Percentiles rank a stretch among this genome's conserved stretches.
Conservation (phyloP, 2,329 filamentous ascomycete genomes). For the Aspergillus viridinutans region DNA sequence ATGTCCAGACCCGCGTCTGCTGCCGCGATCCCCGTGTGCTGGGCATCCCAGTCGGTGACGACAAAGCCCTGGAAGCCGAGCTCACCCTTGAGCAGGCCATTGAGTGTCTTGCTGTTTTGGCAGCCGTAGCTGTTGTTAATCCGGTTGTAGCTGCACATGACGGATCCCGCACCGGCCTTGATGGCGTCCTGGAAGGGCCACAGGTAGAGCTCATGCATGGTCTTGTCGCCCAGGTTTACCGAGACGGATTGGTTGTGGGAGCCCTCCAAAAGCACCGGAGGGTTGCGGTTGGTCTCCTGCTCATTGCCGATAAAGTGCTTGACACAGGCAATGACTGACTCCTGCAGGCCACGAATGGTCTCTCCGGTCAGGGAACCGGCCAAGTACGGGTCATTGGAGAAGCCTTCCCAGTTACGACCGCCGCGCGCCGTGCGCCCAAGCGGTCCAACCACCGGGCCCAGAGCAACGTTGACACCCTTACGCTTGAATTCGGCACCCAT, state of each 20-base stretch:
- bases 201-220: slow-evolving; percentile 61
- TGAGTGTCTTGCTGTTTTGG: slow-evolving; percentile 72
- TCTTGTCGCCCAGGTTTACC: slow-evolving; percentile 62
- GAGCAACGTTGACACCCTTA: slow-evolving; percentile 40
- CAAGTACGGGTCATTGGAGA: slow-evolving; percentile 39
- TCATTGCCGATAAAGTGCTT: slow-evolving; percentile 58
- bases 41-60: slow-evolving; percentile 73
- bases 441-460: slow-evolving; percentile 41
- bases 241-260: slow-evolving; percentile 45
- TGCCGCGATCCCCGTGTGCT: slow-evolving; percentile 63
- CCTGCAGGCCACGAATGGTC: slow-evolving; percentile 41
- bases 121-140: slow-evolving; percentile 76
- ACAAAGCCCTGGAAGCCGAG: slow-evolving; percentile 78
- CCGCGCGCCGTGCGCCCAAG: slow-evolving; percentile 39
- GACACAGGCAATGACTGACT: slow-evolving; percentile 36
- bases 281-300: slow-evolving; percentile 45
- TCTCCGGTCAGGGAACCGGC: slow-evolving; percentile 33
- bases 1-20: slow-evolving; percentile 68
- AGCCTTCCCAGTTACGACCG: slow-evolving; percentile 46
- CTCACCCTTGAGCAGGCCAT: slow-evolving; percentile 72
- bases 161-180: slow-evolving; percentile 52
- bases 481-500: slow-evolving; percentile 57
- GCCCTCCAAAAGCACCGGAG: slow-evolving; percentile 29
- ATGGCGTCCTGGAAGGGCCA: slow-evolving; percentile 64
- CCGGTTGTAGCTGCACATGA: slow-evolving; percentile 53